phyloP scores from a whole-genome alignment of 2,329 filamentous ascomycete species.

The Penicillium sp. region DNA sequence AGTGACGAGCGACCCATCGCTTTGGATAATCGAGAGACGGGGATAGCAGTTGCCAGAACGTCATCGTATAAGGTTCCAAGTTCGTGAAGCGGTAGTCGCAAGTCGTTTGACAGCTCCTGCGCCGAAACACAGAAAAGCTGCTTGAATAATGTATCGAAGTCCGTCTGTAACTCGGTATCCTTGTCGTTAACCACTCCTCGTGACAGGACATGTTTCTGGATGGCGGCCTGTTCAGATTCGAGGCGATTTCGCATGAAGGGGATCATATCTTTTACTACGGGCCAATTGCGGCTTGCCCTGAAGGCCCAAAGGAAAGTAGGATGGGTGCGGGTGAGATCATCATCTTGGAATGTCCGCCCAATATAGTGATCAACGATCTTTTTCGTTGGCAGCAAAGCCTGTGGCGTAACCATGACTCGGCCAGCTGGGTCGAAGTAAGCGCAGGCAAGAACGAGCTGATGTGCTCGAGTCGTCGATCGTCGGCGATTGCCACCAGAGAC shows the following conservation, averaged over 20 bases:
- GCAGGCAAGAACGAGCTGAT: slow-evolving; percentile 56
- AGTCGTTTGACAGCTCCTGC: slow-evolving; percentile 66
- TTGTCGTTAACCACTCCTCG: slow-evolving; percentile 29
- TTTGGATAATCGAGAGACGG: slow-evolving; percentile 29
- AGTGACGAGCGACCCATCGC: slow-evolving; percentile 29
- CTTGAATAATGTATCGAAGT: slow-evolving; percentile 75
- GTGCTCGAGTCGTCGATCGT: slow-evolving; percentile 59
- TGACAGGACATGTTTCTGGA: slow-evolving; percentile 53
- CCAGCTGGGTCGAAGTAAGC: slow-evolving; percentile 46
- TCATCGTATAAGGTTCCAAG: slow-evolving; percentile 74
- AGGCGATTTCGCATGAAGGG: slow-evolving; percentile 72
- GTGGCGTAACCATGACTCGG: slow-evolving; percentile 47
- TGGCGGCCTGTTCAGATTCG: slow-evolving; percentile 48
- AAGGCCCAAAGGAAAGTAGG: slow-evolving; percentile 87
- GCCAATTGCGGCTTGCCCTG: slow-evolving; percentile 76
- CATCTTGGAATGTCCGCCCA: slow-evolving; percentile 65
- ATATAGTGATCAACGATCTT: slow-evolving; percentile 79
- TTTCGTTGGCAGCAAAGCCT: slow-evolving; percentile 47
- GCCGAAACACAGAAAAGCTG: slow-evolving; percentile 83
- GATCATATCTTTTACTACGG: slow-evolving; percentile 65
- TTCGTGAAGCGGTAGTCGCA: slow-evolving; percentile 63
- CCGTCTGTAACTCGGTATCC: slow-evolving; percentile 59
- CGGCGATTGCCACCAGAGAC: slow-evolving; percentile 55
- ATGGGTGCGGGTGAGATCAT: slow-evolving; percentile 74
- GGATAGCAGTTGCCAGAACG: slow-evolving; percentile 65